Evolutionary conservation across 2,329 filamentous ascomycete genomes (phyloP).

Genomic region (Torrubiellomyces zombiae): DNA sequence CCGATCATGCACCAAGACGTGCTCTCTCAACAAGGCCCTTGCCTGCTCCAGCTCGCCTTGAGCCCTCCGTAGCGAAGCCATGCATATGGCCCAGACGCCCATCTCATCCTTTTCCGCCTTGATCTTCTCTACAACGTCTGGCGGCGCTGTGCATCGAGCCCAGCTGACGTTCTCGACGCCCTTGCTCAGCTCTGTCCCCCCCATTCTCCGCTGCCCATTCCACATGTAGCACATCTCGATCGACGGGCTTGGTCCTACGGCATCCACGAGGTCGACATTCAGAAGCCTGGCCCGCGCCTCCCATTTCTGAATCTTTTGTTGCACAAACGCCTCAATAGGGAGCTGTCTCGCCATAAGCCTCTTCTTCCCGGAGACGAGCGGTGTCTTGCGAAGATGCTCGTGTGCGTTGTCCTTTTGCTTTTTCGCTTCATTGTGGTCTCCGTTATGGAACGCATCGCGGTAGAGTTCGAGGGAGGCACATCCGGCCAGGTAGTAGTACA

Average conservation of each 20-base stretch:
- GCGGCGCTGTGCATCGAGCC: slow-evolving; percentile 37
- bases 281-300: slow-evolving; percentile 55
- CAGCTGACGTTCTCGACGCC: slow-evolving; percentile 49
- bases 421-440: slow-evolving; percentile 27
- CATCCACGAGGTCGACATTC: slow-evolving; percentile 57
- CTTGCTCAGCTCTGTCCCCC: slow-evolving; percentile 41
- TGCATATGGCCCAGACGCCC: slow-evolving; percentile 49
- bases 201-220: slow-evolving; percentile 78
- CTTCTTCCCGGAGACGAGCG: slow-evolving; percentile 65
- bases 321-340: slow-evolving; percentile 76
- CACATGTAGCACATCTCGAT: slow-evolving; percentile 91
- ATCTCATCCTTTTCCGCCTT: slow-evolving; percentile 39
- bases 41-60: slow-evolving; percentile 49
- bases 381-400: slow-evolving; percentile 54
- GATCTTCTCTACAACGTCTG: slow-evolving; percentile 25
- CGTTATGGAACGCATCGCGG: slow-evolving; percentile 33
- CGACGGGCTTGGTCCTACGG: slow-evolving; percentile 61
- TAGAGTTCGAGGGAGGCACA: slow-evolving; percentile 69
- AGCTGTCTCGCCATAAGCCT: slow-evolving; percentile 78
- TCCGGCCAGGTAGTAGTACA: slow-evolving; percentile 84
- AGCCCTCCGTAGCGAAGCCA: slow-evolving; percentile 48
- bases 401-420: slow-evolving; percentile 48
- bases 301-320: slow-evolving; percentile 78
- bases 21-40: slow-evolving; percentile 41
- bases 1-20: slow-evolving; percentile 51